These are phyloP conservation scores for Colletotrichum sp. DNA, from an alignment of 2,329 filamentous ascomycete genomes.

Conservation along the genomic window DNA sequence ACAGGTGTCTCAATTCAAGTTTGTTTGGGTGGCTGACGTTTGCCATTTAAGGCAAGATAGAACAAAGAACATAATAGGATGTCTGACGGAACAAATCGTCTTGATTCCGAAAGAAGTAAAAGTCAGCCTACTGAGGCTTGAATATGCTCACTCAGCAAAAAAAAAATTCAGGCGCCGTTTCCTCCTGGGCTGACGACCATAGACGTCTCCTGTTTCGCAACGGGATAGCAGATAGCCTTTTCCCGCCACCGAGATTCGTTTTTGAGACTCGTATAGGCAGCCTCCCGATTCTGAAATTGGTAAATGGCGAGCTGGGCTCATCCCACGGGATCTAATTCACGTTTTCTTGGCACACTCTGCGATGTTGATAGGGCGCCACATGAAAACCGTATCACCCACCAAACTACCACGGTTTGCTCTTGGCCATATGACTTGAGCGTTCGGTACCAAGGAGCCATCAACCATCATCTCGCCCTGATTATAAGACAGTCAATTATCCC, in stretches of 20 bases:
- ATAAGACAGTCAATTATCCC: background rate
- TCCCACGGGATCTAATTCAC: background rate
- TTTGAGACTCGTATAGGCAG: background rate
- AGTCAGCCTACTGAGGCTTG: background rate
- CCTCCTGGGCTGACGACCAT: background rate
- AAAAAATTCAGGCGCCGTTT: background rate
- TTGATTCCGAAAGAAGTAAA: background rate
- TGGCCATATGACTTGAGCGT: background rate
- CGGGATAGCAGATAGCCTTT: background rate
- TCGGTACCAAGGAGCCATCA: background rate
- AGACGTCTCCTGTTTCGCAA: background rate
- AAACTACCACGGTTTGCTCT: background rate
- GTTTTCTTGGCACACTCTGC: background rate
- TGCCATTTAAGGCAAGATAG: background rate
- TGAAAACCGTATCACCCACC: background rate
- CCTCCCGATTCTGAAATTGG: background rate
- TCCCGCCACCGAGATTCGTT: background rate
- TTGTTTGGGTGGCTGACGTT: background rate
- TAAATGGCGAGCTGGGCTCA: background rate
- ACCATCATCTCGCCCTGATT: background rate
- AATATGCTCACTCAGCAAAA: background rate
- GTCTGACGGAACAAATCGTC: fast-evolving
- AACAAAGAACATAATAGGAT: background rate
- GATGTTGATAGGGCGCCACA: background rate
- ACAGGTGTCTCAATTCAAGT: background rate